phyloP scores from a whole-genome alignment of 1,139 yeast species.

The Saccharomyces pastorianus region DNA sequence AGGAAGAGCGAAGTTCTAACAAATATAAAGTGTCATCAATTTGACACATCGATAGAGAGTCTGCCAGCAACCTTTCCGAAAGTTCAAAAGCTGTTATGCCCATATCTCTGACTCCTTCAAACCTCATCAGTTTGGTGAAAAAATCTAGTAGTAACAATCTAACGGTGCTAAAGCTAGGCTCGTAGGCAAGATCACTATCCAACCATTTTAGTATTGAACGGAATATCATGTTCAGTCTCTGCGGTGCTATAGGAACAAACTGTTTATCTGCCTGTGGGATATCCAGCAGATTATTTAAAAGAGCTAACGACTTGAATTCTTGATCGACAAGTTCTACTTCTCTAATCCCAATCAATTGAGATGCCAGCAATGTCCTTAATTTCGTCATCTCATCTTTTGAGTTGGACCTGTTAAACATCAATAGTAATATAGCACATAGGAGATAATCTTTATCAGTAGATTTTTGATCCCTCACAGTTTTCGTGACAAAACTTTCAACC shows the following conservation, averaged over 20 bases:
- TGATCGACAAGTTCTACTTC: constrained; percentile 35
- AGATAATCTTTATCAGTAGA: constrained; percentile 27
- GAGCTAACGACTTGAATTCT: constrained; percentile 43
- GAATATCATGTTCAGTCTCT: constrained; percentile 54
- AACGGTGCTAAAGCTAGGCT: constrained; percentile 41
- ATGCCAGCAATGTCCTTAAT: constrained; percentile 36
- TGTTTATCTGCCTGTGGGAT: constrained; percentile 2
- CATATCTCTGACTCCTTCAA: constrained; percentile 12
- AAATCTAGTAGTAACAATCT: constrained; percentile 49
- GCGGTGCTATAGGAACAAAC: constrained; percentile 44
- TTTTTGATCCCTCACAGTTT: constrained; percentile 22
- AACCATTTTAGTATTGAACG: constrained; percentile 48
- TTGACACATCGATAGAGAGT: constrained; percentile 43
- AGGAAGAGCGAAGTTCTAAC: constrained; percentile 39
- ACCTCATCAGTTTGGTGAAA: constrained; percentile 30
- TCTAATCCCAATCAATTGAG: constrained; percentile 54
- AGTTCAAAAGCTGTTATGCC: constrained; percentile 9
- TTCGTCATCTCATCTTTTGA: constrained; percentile 38
- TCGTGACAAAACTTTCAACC: constrained; percentile 32
- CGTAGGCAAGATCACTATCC: constrained; percentile 56
- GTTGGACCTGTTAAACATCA: constrained; percentile 35
- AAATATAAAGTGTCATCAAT: constrained; percentile 34
- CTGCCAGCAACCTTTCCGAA: constrained; percentile 37
- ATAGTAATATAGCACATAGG: constrained; percentile 36
- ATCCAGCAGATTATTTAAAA: constrained; percentile 44